Conservation (phyloP, 257 asterid species). For the Ligustrum vulgare region DNA sequence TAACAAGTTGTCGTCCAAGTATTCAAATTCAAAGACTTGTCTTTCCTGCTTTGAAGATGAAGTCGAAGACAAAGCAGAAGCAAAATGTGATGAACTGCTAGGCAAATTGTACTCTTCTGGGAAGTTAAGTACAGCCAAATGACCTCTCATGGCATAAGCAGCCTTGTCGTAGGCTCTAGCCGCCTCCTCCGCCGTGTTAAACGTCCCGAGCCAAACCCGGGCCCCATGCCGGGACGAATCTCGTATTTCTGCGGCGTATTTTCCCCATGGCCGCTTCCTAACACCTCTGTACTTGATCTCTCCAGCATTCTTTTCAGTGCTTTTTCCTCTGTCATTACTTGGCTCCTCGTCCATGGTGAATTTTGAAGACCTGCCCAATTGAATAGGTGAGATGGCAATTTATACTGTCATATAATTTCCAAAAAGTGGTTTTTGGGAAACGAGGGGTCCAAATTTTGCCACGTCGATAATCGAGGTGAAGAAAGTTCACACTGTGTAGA, state of each 20-base stretch:
- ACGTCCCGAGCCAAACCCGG: constrained; percentile 50
- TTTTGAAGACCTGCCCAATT: not conserved
- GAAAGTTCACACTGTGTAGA: constrained; percentile 13
- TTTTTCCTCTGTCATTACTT: constrained; percentile 7
- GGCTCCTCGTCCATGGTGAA: constrained; percentile 10
- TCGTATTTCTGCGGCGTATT: constrained; percentile 51
- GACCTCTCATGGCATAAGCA: constrained; percentile 44
- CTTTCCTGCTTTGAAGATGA: constrained; percentile 16
- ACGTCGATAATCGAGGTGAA: constrained; percentile 14
- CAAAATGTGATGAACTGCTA: constrained; percentile 35
- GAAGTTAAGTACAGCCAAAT: constrained; percentile 44
- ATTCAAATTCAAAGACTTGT: constrained; percentile 47
- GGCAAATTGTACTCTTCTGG: constrained; percentile 45
- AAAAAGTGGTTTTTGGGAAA: not conserved
- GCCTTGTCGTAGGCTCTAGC: constrained; percentile 50
- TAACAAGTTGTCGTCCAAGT: constrained; percentile 38
- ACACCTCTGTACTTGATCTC: constrained; percentile 50
- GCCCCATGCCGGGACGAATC: constrained; percentile 38
- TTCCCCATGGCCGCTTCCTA: constrained; percentile 51
- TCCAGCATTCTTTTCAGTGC: not conserved
- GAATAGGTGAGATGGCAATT: constrained; percentile 23
- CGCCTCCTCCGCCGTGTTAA: constrained; percentile 43
- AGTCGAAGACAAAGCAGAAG: constrained; percentile 14
- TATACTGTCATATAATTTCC: constrained; percentile 17
- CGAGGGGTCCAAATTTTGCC: constrained; percentile 17